These are phyloP conservation scores for Hortiboletus rubellus DNA, from an alignment of 1,284 basidiomycete species.

Conservation along the genomic window DNA sequence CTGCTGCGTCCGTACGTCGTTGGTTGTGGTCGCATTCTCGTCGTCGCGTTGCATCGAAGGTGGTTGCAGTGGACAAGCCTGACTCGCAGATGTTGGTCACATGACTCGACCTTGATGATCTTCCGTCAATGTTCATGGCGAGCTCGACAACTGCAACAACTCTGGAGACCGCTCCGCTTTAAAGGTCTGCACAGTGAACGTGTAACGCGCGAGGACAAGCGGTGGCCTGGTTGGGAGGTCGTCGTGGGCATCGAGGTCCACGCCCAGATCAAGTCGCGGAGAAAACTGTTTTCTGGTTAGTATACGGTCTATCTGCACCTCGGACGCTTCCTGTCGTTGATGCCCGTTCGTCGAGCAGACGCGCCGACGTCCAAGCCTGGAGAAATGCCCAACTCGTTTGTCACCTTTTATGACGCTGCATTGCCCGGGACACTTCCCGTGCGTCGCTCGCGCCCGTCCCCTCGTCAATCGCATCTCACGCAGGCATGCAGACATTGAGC, in stretches of 20 bases:
- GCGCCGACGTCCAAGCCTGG: constrained; percentile 53
- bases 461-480: background rate
- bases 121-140: constrained; percentile 20
- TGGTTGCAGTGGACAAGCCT: background rate
- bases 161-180: constrained; percentile 9
- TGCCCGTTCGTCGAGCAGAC: constrained; percentile 36
- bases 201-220: constrained; percentile 30
- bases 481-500: constrained; percentile 67
- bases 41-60: constrained; percentile 33
- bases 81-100: constrained; percentile 13
- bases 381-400: constrained; percentile 68
- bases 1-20: constrained; percentile 16
- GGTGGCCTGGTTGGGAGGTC: constrained; percentile 76
- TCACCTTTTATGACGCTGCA: constrained; percentile 86
- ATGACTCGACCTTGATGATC: constrained; percentile 25
- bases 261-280: constrained; percentile 85
- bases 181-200: constrained; percentile 18
- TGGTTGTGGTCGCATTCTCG: constrained; percentile 16
- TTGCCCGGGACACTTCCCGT: constrained; percentile 94
- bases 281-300: constrained; percentile 90
- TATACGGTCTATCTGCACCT: constrained; percentile 1
- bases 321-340: background rate
- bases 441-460: constrained; percentile 28
- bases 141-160: constrained; percentile 13
- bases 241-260: constrained; percentile 96